phyloP scores from a whole-genome alignment of 1,284 basidiomycete species.

The Apiotrichum mycotoxinovorans region DNA sequence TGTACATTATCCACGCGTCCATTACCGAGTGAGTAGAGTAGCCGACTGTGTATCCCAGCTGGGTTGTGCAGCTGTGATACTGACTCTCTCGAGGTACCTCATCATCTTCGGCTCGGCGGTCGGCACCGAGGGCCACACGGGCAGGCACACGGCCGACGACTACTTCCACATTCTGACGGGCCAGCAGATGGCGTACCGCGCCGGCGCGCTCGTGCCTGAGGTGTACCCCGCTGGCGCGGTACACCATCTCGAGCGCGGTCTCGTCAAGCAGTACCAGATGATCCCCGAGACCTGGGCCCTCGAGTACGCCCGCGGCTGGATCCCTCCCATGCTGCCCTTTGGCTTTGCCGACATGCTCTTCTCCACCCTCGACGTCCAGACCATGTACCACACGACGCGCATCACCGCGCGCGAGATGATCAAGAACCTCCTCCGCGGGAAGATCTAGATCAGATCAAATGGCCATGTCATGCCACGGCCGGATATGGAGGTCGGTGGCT shows the following conservation, averaged over 20 bases:
- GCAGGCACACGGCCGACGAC: conserved; percentile 84
- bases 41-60: too few relatives aligned
- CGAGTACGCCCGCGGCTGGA: conserved; percentile 92
- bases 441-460: too few relatives aligned
- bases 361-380: conserved; percentile 83
- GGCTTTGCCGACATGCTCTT: conserved; percentile 80
- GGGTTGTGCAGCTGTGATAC: background rate
- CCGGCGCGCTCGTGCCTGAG: conserved; percentile 79
- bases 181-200: conserved; percentile 84
- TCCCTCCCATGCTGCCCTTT: conserved; percentile 86
- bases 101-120: conserved; percentile 91
- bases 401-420: conserved; percentile 81
- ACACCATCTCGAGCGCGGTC: conserved; percentile 75
- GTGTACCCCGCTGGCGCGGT: conserved; percentile 77
- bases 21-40: conserved; percentile 80
- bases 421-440: conserved; percentile 74
- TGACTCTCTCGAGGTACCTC: conserved; percentile 48
- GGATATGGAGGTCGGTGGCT: too few relatives aligned
- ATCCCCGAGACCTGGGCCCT: conserved; percentile 90
- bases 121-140: conserved; percentile 94
- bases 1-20: conserved; percentile 94
- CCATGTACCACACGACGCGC: conserved; percentile 72
- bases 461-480: too few relatives aligned
- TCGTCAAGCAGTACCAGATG: conserved; percentile 96
- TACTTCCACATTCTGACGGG: conserved; percentile 95